Base-by-base conservation (phyloP, 169 alveolate species). In the Condylostoma magnum region DNA sequence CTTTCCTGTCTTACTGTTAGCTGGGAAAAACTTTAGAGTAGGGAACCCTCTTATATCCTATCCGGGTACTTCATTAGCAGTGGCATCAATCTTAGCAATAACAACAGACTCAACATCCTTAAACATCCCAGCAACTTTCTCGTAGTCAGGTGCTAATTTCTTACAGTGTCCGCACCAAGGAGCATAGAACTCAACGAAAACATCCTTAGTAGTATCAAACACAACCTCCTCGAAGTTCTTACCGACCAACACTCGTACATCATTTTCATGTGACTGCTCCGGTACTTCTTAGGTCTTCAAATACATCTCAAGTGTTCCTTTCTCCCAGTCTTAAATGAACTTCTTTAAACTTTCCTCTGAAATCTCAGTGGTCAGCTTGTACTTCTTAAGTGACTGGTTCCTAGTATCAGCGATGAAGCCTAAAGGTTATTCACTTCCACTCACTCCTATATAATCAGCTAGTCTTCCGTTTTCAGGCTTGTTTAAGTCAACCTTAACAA, bases 121-220 rank as follows among this genome's bases (percentile, higher is more conserved):
- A 15, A 84, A 63, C 37, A 65, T 58, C 18, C 70, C 65, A 4
- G 94, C 96, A n/a, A 84, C 71, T 48, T 79, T 76, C 37, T 76
- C 81, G 75, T 74, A 91, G 36, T 66, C 80, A 36, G 90, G 90
- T 12, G 88, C 89, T 15, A 91, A 63, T 12, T 37, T 31, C 55
- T 82, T 76, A 63, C 92, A 85, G 71, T 85, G 90, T 38, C 91
- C 89, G 58, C 93, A 85, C 90, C 91, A 79, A 41, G 96, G 94
- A 22, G 93, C 91, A 71, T 84, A 84, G 80, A 88, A 91, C 51
- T 87, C 76, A 28, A 91, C 84, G 30, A 91, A 69, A 48, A 89
- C 92, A 69, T 87, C 90, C 15, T 74, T 56, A 52, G 68, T 78
- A 28, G 55, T 58, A 34, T 87, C 57, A 27, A 79, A 27, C 4